phyloP scores from a whole-genome alignment of 208 protist genomes.

The Trypanosoma cruzi region DNA sequence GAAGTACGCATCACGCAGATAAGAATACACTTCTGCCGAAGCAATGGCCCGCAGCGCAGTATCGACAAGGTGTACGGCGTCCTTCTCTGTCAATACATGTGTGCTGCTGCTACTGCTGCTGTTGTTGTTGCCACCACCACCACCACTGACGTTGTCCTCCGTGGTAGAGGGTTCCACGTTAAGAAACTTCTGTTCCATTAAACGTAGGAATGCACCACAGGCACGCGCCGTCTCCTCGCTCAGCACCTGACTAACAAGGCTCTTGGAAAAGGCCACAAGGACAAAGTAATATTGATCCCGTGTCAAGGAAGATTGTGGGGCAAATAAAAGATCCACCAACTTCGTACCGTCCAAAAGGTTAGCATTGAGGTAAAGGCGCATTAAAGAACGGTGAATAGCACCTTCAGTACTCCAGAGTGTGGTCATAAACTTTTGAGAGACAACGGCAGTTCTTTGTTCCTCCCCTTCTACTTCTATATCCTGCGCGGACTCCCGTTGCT shows the following conservation, averaged over 20 bases:
- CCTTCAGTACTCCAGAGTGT: slow-evolving; percentile 56
- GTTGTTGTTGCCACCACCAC: neutral
- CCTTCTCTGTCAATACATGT: slow-evolving; percentile 24
- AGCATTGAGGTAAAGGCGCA: slow-evolving; percentile 73
- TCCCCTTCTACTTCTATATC: slow-evolving; percentile 1
- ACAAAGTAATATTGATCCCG: slow-evolving; percentile 63
- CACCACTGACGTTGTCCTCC: neutral
- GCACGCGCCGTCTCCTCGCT: slow-evolving; percentile 62
- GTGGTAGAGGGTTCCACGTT: neutral
- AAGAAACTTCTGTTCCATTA: slow-evolving; percentile 48
- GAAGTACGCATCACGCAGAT: slow-evolving; percentile 57
- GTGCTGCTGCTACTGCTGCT: neutral
- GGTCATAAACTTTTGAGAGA: slow-evolving; percentile 8
- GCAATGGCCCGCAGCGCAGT: slow-evolving; percentile 21
- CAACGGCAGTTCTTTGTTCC: neutral
- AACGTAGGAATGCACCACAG: slow-evolving; percentile 57
- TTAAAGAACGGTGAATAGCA: slow-evolving; percentile 60
- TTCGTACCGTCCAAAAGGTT: slow-evolving; percentile 51
- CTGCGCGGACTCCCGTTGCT: neutral
- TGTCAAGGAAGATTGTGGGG: slow-evolving; percentile 17
- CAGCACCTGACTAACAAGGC: slow-evolving; percentile 42
- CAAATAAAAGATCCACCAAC: slow-evolving; percentile 35
- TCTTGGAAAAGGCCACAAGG: slow-evolving; percentile 42
- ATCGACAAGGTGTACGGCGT: slow-evolving; percentile 26
- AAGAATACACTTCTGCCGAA: slow-evolving; percentile 37